These are phyloP conservation scores for Fonsecaea pugnacius DNA, from an alignment of 2,329 filamentous ascomycete genomes.

Conservation along the genomic window DNA sequence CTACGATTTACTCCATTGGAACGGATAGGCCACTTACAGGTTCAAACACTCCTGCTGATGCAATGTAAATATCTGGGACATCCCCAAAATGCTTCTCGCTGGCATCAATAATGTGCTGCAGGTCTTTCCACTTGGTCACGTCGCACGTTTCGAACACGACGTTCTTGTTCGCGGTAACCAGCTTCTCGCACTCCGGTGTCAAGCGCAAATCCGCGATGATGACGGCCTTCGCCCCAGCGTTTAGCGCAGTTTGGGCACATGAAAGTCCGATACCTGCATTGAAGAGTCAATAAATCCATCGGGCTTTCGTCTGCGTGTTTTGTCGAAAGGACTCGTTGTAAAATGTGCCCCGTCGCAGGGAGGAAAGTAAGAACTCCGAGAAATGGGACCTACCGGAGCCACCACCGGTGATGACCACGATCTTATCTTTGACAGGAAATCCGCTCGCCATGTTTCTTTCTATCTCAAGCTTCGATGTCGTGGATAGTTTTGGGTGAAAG, in stretches of 20 bases:
- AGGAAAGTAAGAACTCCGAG: background rate
- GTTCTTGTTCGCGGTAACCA: background rate
- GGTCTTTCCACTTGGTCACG: constrained; percentile 9
- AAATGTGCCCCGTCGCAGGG: background rate
- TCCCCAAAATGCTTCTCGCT: constrained; percentile 5
- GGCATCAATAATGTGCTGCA: background rate
- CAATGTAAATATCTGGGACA: constrained; percentile 13
- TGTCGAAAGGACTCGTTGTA: background rate
- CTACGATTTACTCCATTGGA: background rate
- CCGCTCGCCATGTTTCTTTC: background rate
- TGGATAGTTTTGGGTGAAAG: background rate
- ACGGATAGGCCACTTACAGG: constrained; percentile 5
- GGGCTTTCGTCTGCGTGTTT: background rate
- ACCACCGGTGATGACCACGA: background rate
- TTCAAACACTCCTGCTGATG: constrained; percentile 15
- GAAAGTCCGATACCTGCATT: constrained; percentile 3
- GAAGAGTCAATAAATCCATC: background rate
- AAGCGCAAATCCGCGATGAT: constrained; percentile 4
- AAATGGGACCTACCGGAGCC: background rate
- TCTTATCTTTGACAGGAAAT: constrained; percentile 3
- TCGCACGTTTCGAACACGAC: constrained; percentile 11
- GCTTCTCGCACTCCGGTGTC: background rate
- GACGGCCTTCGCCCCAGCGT: background rate
- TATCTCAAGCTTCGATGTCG: background rate
- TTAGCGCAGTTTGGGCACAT: background rate